These are phyloP conservation scores for Vigna trinervia DNA, from an alignment of 306 rosid genomes.

Conservation along the genomic window DNA sequence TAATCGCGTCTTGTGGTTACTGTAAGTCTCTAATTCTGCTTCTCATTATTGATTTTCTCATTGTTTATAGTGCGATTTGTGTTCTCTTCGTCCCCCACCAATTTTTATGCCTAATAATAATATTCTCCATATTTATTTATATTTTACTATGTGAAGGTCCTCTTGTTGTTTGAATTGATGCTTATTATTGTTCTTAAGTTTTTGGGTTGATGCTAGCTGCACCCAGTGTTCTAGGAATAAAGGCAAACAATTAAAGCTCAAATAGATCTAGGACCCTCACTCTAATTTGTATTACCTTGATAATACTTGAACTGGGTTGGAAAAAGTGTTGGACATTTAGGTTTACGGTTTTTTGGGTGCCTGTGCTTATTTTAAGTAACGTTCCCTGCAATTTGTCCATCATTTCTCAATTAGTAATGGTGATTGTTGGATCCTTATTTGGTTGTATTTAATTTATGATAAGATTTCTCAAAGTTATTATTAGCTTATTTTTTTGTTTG, in stretches of 20 bases:
- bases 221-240: slow-evolving; percentile 14
- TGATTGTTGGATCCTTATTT: too few relatives aligned
- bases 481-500: too few relatives aligned
- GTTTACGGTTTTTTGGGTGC: neutral
- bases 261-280: neutral
- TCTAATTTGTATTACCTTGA: neutral
- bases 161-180: neutral
- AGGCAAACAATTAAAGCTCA: neutral
- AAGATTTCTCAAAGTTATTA: too few relatives aligned
- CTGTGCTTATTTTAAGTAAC: too few relatives aligned
- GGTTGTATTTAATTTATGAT: too few relatives aligned
- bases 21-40: neutral
- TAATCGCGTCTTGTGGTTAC: neutral
- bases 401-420: too few relatives aligned
- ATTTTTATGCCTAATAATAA: neutral
- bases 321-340: neutral
- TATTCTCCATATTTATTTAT: too few relatives aligned
- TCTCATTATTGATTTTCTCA: too few relatives aligned
- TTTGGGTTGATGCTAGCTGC: neutral
- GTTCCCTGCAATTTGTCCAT: too few relatives aligned
- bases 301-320: neutral
- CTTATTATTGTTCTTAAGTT: too few relatives aligned
- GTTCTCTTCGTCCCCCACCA: neutral
- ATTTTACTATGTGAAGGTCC: neutral
- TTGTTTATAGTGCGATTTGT: neutral